A percentile compares a stretch with the other conserved stretches of the same genome.
Evolutionary conservation across 345 rosid genomes (phyloP).

Genomic region (Aurinia saxatilis): DNA sequence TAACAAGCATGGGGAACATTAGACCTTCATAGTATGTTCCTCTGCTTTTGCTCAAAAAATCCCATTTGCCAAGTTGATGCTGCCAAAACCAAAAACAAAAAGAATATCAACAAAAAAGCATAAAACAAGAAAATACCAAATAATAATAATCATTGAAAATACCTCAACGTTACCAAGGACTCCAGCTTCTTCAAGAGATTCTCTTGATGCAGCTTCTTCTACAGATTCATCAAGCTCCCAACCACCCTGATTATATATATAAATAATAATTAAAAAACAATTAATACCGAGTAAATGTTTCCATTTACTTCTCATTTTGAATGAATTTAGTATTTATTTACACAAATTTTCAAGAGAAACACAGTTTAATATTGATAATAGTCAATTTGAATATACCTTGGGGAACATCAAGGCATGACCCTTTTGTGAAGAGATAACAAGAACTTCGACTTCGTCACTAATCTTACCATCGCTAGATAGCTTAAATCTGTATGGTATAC

Average conservation of each 20-base stretch:
- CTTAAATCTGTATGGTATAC: conserved; percentile 68
- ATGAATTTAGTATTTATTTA: no score
- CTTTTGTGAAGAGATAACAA: conserved; percentile 74
- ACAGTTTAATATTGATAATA: no score
- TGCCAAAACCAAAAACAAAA: no score
- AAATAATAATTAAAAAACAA: no score
- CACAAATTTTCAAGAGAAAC: no score
- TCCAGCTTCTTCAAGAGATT: conserved; percentile 82
- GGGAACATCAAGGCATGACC: conserved; percentile 82
- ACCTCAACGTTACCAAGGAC: conserved; percentile 77
- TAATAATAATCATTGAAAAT: no score
- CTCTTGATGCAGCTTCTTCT: conserved; percentile 74
- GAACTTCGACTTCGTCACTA: conserved; percentile 52
- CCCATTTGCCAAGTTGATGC: conserved; percentile 74
- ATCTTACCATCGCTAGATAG: conserved; percentile 24
- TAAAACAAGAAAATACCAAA: no score
- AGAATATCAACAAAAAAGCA: neutral
- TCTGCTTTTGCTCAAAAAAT: conserved; percentile 63
- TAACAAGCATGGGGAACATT: conserved; percentile 82
- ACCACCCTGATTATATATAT: no score
- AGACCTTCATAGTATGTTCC: conserved; percentile 78
- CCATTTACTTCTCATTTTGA: no score
- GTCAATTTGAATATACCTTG: no score
- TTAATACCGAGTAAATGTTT: no score
- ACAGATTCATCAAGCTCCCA: conserved; percentile 91